Conservation (phyloP, 2,329 filamentous ascomycete genomes). For the Xylaria sp. region DNA sequence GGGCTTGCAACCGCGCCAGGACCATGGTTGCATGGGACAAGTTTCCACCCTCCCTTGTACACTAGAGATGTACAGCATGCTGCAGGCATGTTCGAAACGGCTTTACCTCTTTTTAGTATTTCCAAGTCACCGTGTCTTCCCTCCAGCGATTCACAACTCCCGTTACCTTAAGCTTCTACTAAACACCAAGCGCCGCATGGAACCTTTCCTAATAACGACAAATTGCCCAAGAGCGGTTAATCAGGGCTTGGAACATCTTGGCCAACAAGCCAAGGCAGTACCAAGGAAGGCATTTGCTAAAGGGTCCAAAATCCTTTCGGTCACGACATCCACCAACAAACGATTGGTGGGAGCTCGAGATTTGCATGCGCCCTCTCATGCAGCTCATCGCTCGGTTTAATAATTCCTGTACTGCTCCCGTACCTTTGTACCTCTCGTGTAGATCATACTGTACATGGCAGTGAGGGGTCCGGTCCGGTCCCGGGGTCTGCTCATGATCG, state of each 20-base stretch:
- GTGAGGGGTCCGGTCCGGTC: background rate
- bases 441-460: no score
- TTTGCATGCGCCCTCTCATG: constrained; percentile 28
- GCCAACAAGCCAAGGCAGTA: constrained; percentile 10
- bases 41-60: background rate
- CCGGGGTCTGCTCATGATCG: constrained; percentile 6
- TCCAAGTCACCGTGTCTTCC: background rate
- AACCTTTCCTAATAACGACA: constrained; percentile 34
- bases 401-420: background rate
- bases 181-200: constrained; percentile 33
- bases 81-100: constrained; percentile 7
- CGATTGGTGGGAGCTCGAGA: constrained; percentile 32
- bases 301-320: constrained; percentile 28
- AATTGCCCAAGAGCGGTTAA: constrained; percentile 38
- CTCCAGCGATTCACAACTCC: background rate
- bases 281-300: constrained; percentile 5
- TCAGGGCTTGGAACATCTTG: constrained; percentile 34
- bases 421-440: background rate
- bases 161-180: constrained; percentile 32
- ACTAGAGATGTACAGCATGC: background rate
- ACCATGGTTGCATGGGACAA: constrained; percentile 15
- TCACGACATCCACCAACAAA: constrained; percentile 23
- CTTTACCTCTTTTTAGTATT: background rate
- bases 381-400: constrained; percentile 22
- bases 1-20: constrained; percentile 18